These are phyloP conservation scores for Cladosporium sp. DNA, from an alignment of 2,329 filamentous ascomycete genomes.

Conservation along the genomic window DNA sequence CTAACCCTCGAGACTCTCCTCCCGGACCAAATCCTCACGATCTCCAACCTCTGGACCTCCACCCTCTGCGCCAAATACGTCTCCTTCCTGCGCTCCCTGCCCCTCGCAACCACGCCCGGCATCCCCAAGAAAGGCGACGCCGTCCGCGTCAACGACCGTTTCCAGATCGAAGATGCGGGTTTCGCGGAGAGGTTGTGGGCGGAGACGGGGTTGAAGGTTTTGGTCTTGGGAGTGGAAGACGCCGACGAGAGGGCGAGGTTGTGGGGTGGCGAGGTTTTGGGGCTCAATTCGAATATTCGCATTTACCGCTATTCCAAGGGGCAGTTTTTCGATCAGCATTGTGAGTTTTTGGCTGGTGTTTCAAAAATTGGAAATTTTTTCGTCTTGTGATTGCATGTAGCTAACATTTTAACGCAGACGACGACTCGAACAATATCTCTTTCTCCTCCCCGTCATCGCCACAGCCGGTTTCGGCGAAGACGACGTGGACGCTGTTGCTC, in stretches of 20 bases:
- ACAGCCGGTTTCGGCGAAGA: slow-evolving; percentile 54
- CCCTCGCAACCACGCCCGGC: slow-evolving; percentile 72
- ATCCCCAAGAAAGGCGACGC: slow-evolving; percentile 77
- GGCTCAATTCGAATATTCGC: slow-evolving; percentile 81
- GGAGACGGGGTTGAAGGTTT: slow-evolving; percentile 67
- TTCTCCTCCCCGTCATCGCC: slow-evolving; percentile 45
- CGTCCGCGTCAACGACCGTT: slow-evolving; percentile 83
- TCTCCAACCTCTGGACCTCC: slow-evolving; percentile 70
- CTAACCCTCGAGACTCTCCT: slow-evolving; percentile 57
- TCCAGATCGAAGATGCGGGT: slow-evolving; percentile 68
- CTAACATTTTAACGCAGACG: slow-evolving; percentile 53
- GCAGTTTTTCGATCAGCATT: slow-evolving; percentile 91
- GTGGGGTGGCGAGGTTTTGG: slow-evolving; percentile 80
- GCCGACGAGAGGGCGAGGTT: slow-evolving; percentile 34
- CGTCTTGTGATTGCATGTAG: too few species aligned
- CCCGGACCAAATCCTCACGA: slow-evolving; percentile 65
- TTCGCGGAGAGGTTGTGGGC: slow-evolving; percentile 78
- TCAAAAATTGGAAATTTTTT: too few species aligned
- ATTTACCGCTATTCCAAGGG: slow-evolving; percentile 82
- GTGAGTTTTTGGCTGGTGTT: slow-evolving; percentile 55
- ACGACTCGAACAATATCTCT: slow-evolving; percentile 74
- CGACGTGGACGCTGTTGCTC: slow-evolving; percentile 87
- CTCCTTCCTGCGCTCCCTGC: slow-evolving; percentile 65
- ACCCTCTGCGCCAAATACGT: slow-evolving; percentile 73
- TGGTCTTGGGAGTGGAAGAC: slow-evolving; percentile 34